Evolutionary conservation across 371 early-diverging fungal genomes (phyloP).

Genomic region (Cokeromyces recurvatus): DNA sequence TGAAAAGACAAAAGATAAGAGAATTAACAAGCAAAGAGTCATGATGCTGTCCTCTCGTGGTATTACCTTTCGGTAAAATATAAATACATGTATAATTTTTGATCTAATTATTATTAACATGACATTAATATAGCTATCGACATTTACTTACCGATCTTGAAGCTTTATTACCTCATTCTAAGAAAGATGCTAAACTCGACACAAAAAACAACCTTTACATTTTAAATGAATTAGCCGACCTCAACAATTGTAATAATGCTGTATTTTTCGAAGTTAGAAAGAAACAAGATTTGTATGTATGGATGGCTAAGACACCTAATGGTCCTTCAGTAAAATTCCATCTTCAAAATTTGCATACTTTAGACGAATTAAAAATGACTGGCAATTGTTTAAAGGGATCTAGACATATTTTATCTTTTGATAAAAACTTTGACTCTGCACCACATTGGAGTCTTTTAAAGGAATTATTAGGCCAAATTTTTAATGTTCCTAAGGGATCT

Average conservation of each 20-base stretch:
- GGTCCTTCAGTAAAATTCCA: constrained; percentile 95
- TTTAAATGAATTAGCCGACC: constrained; percentile 92
- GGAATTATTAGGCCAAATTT: constrained; percentile 86
- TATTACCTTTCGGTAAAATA: constrained; percentile 72
- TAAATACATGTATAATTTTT: neutral
- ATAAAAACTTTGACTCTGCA: constrained; percentile 80
- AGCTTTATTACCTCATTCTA: constrained; percentile 87
- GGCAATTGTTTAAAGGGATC: constrained; percentile 98
- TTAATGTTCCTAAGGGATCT: constrained; percentile 85
- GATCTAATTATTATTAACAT: neutral
- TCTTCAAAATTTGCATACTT: constrained; percentile 95
- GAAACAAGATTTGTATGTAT: constrained; percentile 90
- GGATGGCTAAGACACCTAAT: constrained; percentile 92
- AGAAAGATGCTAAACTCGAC: constrained; percentile 92
- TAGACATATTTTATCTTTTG: constrained; percentile 92
- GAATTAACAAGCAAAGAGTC: constrained; percentile 85
- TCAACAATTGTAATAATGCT: constrained; percentile 96
- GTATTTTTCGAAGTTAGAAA: constrained; percentile 94
- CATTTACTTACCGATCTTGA: constrained; percentile 89
- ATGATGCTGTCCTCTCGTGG: constrained; percentile 89
- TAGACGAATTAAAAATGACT: constrained; percentile 96
- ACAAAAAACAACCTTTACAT: constrained; percentile 83
- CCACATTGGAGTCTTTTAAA: constrained; percentile 85
- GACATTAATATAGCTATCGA: constrained; percentile 68
- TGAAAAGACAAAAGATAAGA: constrained; percentile 34